phyloP scores from a whole-genome alignment of 2,329 filamentous ascomycete species.

The Teratosphaeria pseudoeucalypti region DNA sequence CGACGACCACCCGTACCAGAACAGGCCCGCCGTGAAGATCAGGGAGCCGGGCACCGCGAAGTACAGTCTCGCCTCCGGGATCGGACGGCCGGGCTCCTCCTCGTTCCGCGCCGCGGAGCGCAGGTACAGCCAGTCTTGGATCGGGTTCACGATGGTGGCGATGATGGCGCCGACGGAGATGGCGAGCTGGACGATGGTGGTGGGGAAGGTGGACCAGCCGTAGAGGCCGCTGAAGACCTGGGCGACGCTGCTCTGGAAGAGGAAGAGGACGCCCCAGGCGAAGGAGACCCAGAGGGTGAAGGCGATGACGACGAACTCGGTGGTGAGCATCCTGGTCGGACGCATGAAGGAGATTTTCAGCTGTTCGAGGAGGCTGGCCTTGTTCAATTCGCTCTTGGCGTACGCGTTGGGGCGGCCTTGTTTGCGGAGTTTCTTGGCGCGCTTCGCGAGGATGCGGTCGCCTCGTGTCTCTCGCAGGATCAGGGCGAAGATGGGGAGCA shows the following conservation, averaged over 20 bases:
- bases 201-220: slow-evolving; percentile 26
- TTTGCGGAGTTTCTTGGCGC: slow-evolving; percentile 60
- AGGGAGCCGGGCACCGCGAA: slow-evolving; percentile 32
- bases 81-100: slow-evolving; percentile 16
- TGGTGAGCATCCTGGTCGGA: slow-evolving; percentile 18
- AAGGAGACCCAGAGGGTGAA: slow-evolving; percentile 35
- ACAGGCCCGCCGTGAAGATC: slow-evolving; percentile 35
- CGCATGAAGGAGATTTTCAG: slow-evolving; percentile 19
- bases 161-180: slow-evolving; percentile 32
- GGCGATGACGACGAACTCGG: slow-evolving; percentile 18
- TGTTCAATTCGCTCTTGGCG: slow-evolving; percentile 15
- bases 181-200: slow-evolving; percentile 32
- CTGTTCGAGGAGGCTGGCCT: slow-evolving; percentile 9
- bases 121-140: slow-evolving; percentile 30
- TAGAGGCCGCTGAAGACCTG: slow-evolving; percentile 29
- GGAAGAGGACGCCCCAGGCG: slow-evolving; percentile 32
- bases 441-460: slow-evolving; percentile 64
- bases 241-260: slow-evolving; percentile 35
- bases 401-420: slow-evolving; percentile 12
- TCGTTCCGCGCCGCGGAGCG: slow-evolving; percentile 23
- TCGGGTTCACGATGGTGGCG: slow-evolving; percentile 26
- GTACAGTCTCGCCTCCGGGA: slow-evolving; percentile 34
- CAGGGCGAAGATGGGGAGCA: slow-evolving; percentile 54
- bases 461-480: slow-evolving; percentile 63
- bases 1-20: slow-evolving; percentile 42